Percentiles rank a stretch among this genome's conserved stretches.
Evolutionary conservation across 2,329 filamentous ascomycete genomes (phyloP).

Genomic region (Fonsecaea pedrosoi): DNA sequence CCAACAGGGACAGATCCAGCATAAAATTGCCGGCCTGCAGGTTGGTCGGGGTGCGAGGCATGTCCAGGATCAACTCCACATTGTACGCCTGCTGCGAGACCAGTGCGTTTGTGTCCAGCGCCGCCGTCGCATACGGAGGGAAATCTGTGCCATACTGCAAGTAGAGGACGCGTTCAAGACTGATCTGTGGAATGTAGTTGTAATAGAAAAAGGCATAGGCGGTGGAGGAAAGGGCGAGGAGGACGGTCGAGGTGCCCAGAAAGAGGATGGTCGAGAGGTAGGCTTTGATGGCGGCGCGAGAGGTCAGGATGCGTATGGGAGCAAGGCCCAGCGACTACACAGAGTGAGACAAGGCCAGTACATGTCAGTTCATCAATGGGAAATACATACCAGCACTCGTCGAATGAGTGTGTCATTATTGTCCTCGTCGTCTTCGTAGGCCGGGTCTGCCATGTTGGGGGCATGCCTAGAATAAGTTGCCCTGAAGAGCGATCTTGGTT

Average conservation of each 20-base stretch:
- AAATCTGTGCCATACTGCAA: slow-evolving; percentile 59
- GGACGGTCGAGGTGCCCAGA: slow-evolving; percentile 58
- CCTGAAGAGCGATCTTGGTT: slow-evolving; percentile 2
- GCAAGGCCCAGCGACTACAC: slow-evolving; percentile 59
- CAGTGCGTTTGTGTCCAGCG: slow-evolving; percentile 58
- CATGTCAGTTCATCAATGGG: not conserved
- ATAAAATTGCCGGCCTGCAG: slow-evolving; percentile 89
- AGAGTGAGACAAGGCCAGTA: not conserved
- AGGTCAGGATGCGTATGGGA: slow-evolving; percentile 63
- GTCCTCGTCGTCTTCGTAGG: slow-evolving; percentile 18
- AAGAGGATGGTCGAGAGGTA: slow-evolving; percentile 68
- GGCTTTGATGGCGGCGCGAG: slow-evolving; percentile 67
- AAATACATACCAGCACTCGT: slow-evolving; percentile 26
- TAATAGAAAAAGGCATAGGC: slow-evolving; percentile 73
- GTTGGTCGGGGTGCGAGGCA: slow-evolving; percentile 81
- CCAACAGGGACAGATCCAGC: slow-evolving; percentile 77
- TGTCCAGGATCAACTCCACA: slow-evolving; percentile 72
- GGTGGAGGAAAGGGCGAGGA: slow-evolving; percentile 64
- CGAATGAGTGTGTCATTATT: slow-evolving; percentile 20
- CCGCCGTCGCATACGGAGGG: slow-evolving; percentile 60
- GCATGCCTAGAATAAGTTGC: not conserved
- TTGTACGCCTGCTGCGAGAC: slow-evolving; percentile 83
- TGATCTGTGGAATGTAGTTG: slow-evolving; percentile 70
- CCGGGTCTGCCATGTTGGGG: slow-evolving; percentile 22
- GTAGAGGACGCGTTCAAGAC: slow-evolving; percentile 67